Evolutionary conservation across 225 moss, liverwort and hornwort genomes (phyloP).

Genomic region (Anthoceros angustus): DNA sequence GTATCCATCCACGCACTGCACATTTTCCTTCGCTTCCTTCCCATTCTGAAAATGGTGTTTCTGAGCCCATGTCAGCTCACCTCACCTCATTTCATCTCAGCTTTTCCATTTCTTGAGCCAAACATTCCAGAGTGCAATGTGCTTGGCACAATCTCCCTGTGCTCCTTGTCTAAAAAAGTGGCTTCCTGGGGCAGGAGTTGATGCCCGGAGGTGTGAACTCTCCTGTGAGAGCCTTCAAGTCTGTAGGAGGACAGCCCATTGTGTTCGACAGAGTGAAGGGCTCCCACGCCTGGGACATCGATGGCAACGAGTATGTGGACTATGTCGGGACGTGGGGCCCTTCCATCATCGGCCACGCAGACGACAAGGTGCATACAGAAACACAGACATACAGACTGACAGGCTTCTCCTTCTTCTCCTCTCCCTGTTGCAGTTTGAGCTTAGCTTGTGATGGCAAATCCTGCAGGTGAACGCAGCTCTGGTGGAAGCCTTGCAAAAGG

Average conservation of each 20-base stretch:
- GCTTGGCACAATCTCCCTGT: no score
- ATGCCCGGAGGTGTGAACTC: constrained; percentile 99
- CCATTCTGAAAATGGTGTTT: not conserved
- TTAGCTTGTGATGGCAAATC: not conserved
- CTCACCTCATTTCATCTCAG: no score
- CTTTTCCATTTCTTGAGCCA: no score
- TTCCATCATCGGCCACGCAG: constrained; percentile 79
- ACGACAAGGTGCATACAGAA: constrained; percentile 40
- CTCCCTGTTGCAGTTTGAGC: not conserved
- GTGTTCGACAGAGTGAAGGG: constrained; percentile 92
- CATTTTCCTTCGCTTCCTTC: not conserved
- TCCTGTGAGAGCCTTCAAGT: constrained; percentile 91
- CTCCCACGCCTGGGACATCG: constrained; percentile 72
- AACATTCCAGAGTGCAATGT: no score
- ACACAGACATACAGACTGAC: no score
- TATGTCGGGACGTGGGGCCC: constrained; percentile 99
- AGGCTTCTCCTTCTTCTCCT: not conserved
- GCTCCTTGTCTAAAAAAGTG: no score
- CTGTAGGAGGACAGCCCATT: constrained; percentile 90
- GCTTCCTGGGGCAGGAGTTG: constrained; percentile 38
- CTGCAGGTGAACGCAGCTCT: constrained; percentile 68
- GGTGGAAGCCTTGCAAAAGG: constrained; percentile 75
- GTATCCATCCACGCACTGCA: constrained; percentile 13
- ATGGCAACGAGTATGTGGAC: constrained; percentile 86
- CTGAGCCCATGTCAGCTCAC: not conserved